Evolutionary conservation across 345 rosid genomes (phyloP).

Genomic region (Syzygium oleosum): DNA sequence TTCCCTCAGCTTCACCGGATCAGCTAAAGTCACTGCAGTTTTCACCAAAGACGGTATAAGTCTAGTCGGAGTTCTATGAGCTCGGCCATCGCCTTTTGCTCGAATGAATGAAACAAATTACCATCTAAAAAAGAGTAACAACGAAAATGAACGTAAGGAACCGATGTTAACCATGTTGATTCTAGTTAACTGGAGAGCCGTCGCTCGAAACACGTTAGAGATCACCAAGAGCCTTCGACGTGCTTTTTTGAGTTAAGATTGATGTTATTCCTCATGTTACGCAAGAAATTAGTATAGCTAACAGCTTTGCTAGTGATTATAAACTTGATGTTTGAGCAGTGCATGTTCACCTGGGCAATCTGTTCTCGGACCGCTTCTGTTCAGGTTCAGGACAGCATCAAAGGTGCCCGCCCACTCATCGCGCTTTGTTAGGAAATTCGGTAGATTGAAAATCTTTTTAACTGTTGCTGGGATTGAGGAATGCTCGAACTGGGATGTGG

Average conservation of each 20-base stretch:
- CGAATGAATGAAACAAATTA: neutral
- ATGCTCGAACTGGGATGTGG: conserved; percentile 76
- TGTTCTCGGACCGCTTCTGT: conserved; percentile 43
- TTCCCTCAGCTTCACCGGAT: conserved; percentile 33
- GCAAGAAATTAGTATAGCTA: neutral
- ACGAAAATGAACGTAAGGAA: neutral
- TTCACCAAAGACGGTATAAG: neutral
- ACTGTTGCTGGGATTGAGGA: conserved; percentile 79
- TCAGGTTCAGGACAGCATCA: conserved; percentile 32
- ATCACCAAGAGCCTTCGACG: no score
- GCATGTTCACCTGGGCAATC: conserved; percentile 54
- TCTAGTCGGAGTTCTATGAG: neutral
- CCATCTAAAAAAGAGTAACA: fast-evolving
- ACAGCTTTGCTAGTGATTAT: neutral
- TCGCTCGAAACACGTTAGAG: neutral
- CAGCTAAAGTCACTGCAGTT: conserved; percentile 35
- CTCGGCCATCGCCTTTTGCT: neutral
- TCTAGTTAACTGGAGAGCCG: neutral
- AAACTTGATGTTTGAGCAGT: neutral
- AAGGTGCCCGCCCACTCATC: conserved; percentile 91
- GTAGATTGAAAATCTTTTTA: conserved; percentile 69
- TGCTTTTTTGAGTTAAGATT: neutral
- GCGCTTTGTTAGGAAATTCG: conserved; percentile 69
- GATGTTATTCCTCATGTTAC: neutral
- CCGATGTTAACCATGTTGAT: neutral